A percentile compares a stretch with the other conserved stretches of the same genome.
Evolutionary conservation across 768 basidiomycete genomes (phyloP).

Genomic region (Neoboletus magnificus): DNA sequence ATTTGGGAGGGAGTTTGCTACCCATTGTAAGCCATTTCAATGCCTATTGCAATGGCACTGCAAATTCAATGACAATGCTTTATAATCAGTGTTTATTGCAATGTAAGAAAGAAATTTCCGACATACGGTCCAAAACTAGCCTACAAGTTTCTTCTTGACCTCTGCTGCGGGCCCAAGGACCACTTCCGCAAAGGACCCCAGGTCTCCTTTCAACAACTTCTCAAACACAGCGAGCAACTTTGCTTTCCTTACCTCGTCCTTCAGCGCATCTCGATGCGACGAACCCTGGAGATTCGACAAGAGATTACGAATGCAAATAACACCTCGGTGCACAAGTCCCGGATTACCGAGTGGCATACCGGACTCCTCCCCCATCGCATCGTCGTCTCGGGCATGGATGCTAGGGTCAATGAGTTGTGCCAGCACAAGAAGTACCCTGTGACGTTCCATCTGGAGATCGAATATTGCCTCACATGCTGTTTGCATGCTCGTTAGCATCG

Average conservation of each 20-base stretch:
- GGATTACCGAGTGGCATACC: constrained; percentile 35
- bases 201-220: constrained; percentile 43
- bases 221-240: constrained; percentile 55
- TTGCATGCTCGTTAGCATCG: constrained; percentile 65
- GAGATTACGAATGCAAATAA: constrained; percentile 71
- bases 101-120: too few relatives aligned
- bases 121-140: not conserved
- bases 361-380: constrained; percentile 38
- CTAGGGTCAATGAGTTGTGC: constrained; percentile 65
- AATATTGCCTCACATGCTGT: constrained; percentile 60
- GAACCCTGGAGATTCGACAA: constrained; percentile 43
- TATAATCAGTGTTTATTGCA: too few relatives aligned
- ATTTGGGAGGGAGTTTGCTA: too few relatives aligned
- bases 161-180: constrained; percentile 51
- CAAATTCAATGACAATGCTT: too few relatives aligned
- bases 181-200: constrained; percentile 33
- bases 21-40: too few relatives aligned
- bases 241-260: constrained; percentile 47
- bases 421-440: constrained; percentile 62
- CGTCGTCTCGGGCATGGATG: constrained; percentile 32
- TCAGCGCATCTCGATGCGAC: constrained; percentile 40
- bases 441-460: constrained; percentile 60
- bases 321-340: constrained; percentile 74
- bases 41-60: too few relatives aligned
- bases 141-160: constrained; percentile 42